phyloP scores from a whole-genome alignment of 164 flowering plant species.

The Liquidambar formosana region DNA sequence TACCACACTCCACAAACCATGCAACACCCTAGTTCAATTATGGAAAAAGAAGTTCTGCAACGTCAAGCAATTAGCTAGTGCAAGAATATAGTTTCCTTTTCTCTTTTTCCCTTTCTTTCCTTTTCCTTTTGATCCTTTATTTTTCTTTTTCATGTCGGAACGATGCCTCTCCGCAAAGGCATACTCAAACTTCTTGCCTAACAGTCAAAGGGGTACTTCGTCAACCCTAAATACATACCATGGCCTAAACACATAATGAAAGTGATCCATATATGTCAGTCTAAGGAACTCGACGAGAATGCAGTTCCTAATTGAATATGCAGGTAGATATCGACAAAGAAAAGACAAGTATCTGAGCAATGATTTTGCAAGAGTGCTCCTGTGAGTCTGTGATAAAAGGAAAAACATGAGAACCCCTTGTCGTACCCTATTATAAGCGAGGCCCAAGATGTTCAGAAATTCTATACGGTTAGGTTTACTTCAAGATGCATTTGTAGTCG shows the following conservation, averaged over 20 bases:
- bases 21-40: background rate
- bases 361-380: too few relatives aligned
- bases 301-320: too few relatives aligned
- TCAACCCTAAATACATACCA: background rate
- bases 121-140: background rate
- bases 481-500: too few relatives aligned
- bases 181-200: background rate
- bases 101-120: background rate
- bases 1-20: background rate
- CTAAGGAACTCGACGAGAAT: too few relatives aligned
- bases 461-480: too few relatives aligned
- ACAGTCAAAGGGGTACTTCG: background rate
- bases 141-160: slow-evolving; percentile 3
- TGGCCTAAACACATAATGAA: background rate
- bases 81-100: slow-evolving; percentile 8
- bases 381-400: too few relatives aligned
- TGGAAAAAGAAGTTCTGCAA: background rate
- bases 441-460: too few relatives aligned
- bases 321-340: too few relatives aligned
- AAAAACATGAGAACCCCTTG: too few relatives aligned
- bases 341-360: too few relatives aligned
- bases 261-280: background rate
- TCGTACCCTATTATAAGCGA: too few relatives aligned
- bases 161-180: background rate
- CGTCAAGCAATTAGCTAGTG: background rate